These are phyloP conservation scores for Hanseniaspora mollemarum DNA, from an alignment of 805 yeast species.

Conservation along the genomic window DNA sequence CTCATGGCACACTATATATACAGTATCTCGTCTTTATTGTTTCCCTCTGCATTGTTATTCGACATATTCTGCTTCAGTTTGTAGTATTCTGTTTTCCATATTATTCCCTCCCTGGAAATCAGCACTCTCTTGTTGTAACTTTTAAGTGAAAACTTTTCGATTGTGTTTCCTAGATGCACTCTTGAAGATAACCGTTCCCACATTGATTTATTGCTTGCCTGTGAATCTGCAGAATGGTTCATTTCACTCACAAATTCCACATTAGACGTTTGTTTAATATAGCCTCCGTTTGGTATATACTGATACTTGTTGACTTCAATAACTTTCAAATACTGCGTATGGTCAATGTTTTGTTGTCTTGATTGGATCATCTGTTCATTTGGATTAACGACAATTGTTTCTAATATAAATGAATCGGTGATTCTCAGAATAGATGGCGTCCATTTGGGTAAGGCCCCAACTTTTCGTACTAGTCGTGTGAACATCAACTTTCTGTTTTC, in stretches of 20 bases:
- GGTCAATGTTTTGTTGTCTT: conserved; percentile 67
- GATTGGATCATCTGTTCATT: neutral
- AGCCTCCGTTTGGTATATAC: conserved; percentile 26
- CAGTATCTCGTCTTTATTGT: too few relatives aligned
- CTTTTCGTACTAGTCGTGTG: conserved; percentile 62
- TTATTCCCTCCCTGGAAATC: conserved; percentile 11
- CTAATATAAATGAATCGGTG: conserved; percentile 13
- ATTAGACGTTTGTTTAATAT: conserved; percentile 42
- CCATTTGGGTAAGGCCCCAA: conserved; percentile 73
- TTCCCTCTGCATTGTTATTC: too few relatives aligned
- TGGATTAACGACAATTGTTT: conserved; percentile 8
- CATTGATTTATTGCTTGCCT: neutral
- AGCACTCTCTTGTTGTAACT: conserved; percentile 4
- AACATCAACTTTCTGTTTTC: conserved; percentile 49
- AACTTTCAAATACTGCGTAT: conserved; percentile 60
- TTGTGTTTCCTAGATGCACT: conserved; percentile 8
- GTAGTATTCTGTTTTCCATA: conserved; percentile 9
- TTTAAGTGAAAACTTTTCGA: conserved; percentile 10
- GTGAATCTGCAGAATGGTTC: conserved; percentile 25
- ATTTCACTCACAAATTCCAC: conserved; percentile 68
- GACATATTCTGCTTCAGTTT: conserved; percentile 3
- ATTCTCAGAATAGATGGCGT: conserved; percentile 27
- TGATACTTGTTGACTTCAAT: conserved; percentile 62
- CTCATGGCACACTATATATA: too few relatives aligned
- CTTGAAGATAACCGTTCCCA: conserved; percentile 12